Conservation (phyloP, 1,284 basidiomycete species). For the Malassezia sp. region DNA sequence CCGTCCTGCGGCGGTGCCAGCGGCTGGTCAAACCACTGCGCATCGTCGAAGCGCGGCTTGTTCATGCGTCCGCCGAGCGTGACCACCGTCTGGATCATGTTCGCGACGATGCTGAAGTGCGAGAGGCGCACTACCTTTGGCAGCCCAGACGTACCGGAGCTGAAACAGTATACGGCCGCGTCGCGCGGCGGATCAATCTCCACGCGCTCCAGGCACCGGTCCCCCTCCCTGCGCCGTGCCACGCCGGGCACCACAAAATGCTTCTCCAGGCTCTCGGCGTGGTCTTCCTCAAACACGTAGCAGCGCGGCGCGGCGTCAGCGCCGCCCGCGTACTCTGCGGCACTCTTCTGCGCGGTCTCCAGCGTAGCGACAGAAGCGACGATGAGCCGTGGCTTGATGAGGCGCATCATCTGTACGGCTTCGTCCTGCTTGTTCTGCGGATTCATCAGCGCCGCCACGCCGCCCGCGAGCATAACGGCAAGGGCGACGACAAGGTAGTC, state of each 20-base stretch:
- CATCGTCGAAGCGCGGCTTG: conserved; percentile 30
- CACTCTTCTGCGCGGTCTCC: conserved; percentile 20
- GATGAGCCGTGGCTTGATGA: conserved; percentile 29
- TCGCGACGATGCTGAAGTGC: conserved; percentile 36
- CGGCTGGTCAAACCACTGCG: conserved; percentile 24
- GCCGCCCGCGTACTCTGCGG: conserved; percentile 15
- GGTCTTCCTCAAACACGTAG: conserved; percentile 34
- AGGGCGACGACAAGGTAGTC: conserved; percentile 35
- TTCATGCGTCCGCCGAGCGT: conserved; percentile 36
- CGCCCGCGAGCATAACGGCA: conserved; percentile 36
- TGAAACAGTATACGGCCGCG: conserved; percentile 36
- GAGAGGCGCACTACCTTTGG: conserved; percentile 43
- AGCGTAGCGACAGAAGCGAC: conserved; percentile 21
- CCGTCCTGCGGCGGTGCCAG: conserved; percentile 17
- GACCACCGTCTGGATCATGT: conserved; percentile 36
- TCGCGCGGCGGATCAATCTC: conserved; percentile 21
- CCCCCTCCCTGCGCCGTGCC: conserved; percentile 18
- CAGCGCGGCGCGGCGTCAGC: conserved; percentile 13
- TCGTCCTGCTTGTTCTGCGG: conserved; percentile 40
- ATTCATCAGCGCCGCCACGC: conserved; percentile 36
- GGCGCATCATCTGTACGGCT: conserved; percentile 32
- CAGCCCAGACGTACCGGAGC: conserved; percentile 40
- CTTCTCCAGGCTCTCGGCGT: conserved; percentile 21
- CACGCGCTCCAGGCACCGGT: conserved; percentile 20
- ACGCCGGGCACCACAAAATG: conserved; percentile 18